Percentiles rank a stretch among this genome's conserved stretches.
Conservation (phyloP, 805 yeast species). For the Komagataella ulmi region DNA sequence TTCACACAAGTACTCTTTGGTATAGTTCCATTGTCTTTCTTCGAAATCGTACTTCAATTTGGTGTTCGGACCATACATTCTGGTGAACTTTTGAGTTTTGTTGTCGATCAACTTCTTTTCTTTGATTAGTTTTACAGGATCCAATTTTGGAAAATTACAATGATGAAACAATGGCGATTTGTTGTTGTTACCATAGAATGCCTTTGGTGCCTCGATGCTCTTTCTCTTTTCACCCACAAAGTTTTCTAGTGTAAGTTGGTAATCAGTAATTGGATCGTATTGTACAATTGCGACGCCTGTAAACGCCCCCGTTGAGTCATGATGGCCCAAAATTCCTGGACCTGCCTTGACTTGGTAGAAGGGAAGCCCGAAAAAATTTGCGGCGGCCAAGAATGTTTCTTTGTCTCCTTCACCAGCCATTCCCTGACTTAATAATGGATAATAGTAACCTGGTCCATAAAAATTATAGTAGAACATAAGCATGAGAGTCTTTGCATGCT, state of each 20-base stretch:
- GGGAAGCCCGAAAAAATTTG: slow-evolving; percentile 30
- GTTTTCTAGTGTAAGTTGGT: neutral
- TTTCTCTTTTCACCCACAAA: neutral
- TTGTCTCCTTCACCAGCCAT: slow-evolving; percentile 74
- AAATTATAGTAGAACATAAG: slow-evolving; percentile 46
- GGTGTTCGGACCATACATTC: slow-evolving; percentile 1
- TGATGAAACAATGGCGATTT: slow-evolving; percentile 17
- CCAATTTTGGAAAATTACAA: slow-evolving; percentile 33
- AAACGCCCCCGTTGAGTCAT: slow-evolving; percentile 17
- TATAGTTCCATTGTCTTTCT: slow-evolving; percentile 12
- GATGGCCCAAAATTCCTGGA: slow-evolving; percentile 35
- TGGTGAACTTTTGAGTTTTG: neutral
- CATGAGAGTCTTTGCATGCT: slow-evolving; percentile 39
- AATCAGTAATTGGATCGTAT: slow-evolving; percentile 28
- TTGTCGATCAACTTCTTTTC: slow-evolving; percentile 1
- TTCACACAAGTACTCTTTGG: slow-evolving; percentile 15
- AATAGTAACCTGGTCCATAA: slow-evolving; percentile 46
- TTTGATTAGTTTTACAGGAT: slow-evolving; percentile 27
- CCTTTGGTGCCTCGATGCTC: neutral
- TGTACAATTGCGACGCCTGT: slow-evolving; percentile 38
- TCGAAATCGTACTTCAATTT: slow-evolving; percentile 15
- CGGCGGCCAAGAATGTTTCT: slow-evolving; percentile 65
- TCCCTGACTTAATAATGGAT: slow-evolving; percentile 44
- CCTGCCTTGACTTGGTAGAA: slow-evolving; percentile 43
- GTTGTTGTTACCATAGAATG: slow-evolving; percentile 9